A percentile compares a stretch with the other conserved stretches of the same genome.
Evolutionary conservation across 2,329 filamentous ascomycete species (phyloP).

Genomic region (Rhynchosporium secalis): DNA sequence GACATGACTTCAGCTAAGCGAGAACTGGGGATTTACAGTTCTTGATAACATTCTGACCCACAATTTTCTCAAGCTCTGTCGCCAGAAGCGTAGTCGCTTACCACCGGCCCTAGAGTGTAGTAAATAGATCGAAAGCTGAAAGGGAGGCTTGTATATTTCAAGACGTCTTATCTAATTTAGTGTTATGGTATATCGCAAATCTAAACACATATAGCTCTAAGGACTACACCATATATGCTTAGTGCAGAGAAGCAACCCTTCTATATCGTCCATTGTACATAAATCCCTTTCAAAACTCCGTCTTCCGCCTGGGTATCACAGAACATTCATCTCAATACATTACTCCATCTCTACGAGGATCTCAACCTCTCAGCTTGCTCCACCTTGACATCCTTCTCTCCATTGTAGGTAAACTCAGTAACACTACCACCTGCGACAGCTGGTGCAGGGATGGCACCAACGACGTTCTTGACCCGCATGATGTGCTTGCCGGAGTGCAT

Average conservation of each 20-base stretch:
- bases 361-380: constrained; percentile 27
- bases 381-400: constrained; percentile 25
- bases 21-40: too few species aligned
- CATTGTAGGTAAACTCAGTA: constrained; percentile 26
- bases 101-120: too few species aligned
- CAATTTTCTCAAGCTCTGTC: too few species aligned
- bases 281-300: constrained; percentile 9
- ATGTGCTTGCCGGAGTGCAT: constrained; percentile 39
- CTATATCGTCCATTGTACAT: not conserved
- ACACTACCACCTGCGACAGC: constrained; percentile 30
- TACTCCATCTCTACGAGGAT: constrained; percentile 17
- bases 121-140: too few species aligned
- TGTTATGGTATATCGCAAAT: not conserved
- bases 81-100: too few species aligned
- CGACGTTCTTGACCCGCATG: constrained; percentile 39
- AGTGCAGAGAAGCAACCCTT: not conserved
- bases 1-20: too few species aligned
- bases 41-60: too few species aligned
- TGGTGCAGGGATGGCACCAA: constrained; percentile 20
- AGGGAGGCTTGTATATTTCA: too few species aligned
- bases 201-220: constrained; percentile 5
- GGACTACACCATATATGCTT: constrained; percentile 1
- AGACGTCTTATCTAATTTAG: too few species aligned
- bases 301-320: not conserved
- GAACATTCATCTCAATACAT: not conserved